These are phyloP conservation scores for Golubevia pallescens DNA, from an alignment of 1,284 basidiomycete genomes.

Conservation along the genomic window DNA sequence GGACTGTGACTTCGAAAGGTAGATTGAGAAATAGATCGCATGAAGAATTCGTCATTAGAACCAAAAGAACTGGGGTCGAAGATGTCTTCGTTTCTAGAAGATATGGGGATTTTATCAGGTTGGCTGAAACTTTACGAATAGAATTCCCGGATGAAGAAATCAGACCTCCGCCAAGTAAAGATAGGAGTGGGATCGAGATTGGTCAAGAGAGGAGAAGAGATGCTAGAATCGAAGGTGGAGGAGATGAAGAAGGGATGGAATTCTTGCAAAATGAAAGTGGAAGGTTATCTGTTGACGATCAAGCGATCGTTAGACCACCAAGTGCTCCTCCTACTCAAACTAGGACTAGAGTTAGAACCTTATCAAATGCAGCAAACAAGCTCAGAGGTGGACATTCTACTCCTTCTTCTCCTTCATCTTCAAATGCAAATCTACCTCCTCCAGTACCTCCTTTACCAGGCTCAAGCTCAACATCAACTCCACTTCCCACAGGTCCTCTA, in stretches of 20 bases:
- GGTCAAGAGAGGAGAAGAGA: not conserved
- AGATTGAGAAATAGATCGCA: conserved; percentile 40
- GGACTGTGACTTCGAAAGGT: conserved; percentile 41
- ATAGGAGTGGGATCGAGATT: conserved; percentile 59
- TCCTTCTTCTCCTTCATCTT: too few relatives aligned
- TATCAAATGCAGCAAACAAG: not conserved
- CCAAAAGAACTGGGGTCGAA: conserved; percentile 73
- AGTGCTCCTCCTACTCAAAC: too few relatives aligned
- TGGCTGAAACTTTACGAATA: conserved; percentile 80
- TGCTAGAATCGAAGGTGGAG: not conserved
- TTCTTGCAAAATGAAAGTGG: too few relatives aligned
- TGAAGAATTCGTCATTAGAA: conserved; percentile 93
- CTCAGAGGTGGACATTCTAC: too few relatives aligned
- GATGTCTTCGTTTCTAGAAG: conserved; percentile 89
- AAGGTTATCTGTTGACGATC: too few relatives aligned
- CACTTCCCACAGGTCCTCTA: conserved; percentile 22
- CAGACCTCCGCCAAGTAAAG: conserved; percentile 82
- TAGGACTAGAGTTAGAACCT: not conserved
- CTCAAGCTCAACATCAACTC: conserved; percentile 1
- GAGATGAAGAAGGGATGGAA: not conserved
- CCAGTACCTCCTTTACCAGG: too few relatives aligned
- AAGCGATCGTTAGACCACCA: too few relatives aligned
- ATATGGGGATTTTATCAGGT: conserved; percentile 90
- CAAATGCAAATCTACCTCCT: too few relatives aligned
- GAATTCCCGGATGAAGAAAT: conserved; percentile 80